These are phyloP conservation scores for Persicaria tinctoria DNA, from an alignment of 148 eudicot genomes.

Conservation along the genomic window DNA sequence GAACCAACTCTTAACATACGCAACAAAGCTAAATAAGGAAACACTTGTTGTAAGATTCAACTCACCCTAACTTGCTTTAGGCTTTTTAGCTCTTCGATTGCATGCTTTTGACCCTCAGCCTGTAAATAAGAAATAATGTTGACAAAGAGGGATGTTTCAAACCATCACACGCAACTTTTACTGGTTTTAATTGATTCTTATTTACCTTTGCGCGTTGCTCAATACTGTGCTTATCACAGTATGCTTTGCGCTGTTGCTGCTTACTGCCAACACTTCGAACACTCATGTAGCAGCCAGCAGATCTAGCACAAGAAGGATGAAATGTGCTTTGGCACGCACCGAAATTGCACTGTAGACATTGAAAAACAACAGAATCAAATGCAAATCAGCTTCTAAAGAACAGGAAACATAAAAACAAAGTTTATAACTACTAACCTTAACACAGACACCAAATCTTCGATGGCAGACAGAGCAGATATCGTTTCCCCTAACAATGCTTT, in stretches of 20 bases:
- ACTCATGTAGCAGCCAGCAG: slow-evolving; percentile 75
- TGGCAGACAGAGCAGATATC: slow-evolving; percentile 66
- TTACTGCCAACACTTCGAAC: slow-evolving; percentile 55
- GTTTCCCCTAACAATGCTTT: slow-evolving; percentile 44
- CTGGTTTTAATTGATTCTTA: not conserved
- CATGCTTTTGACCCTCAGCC: slow-evolving; percentile 76
- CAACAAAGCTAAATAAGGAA: not conserved
- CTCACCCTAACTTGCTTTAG: slow-evolving; percentile 90
- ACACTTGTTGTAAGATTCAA: not conserved
- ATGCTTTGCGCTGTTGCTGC: slow-evolving; percentile 71
- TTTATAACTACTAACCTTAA: slow-evolving; percentile 49
- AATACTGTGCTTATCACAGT: slow-evolving; percentile 83
- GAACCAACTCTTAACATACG: not conserved
- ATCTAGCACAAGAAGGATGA: slow-evolving; percentile 90
- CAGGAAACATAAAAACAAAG: not conserved
- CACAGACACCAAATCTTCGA: slow-evolving; percentile 71
- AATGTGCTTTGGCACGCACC: slow-evolving; percentile 82
- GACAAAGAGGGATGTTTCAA: not conserved
- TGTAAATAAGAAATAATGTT: slow-evolving; percentile 16
- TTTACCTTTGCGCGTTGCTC: slow-evolving; percentile 86
- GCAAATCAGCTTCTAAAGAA: not conserved
- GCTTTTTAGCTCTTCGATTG: slow-evolving; percentile 69
- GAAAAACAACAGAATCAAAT: slow-evolving; percentile 13
- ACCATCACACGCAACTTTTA: not conserved
- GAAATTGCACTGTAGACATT: slow-evolving; percentile 66